A percentile compares a stretch with the other conserved stretches of the same genome.
Conservation (phyloP, 2,329 filamentous ascomycete species). For the Venturia oleaginea region DNA sequence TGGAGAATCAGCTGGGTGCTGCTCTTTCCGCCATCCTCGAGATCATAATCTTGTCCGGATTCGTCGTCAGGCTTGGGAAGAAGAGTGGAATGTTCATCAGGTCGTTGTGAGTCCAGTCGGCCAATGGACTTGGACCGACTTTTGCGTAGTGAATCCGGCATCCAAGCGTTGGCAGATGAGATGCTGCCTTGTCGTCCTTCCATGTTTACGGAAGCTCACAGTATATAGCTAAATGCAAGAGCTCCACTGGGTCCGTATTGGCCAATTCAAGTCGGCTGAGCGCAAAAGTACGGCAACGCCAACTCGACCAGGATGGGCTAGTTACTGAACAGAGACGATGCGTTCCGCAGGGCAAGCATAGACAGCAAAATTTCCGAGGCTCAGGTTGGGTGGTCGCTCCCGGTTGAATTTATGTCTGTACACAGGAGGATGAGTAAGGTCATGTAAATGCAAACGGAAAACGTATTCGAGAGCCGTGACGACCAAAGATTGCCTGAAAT, state of each 20-base stretch:
- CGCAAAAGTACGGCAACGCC: not conserved
- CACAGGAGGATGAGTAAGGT: slow-evolving; percentile 1
- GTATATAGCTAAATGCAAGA: not conserved
- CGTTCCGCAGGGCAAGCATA: not conserved
- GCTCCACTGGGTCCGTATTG: not conserved
- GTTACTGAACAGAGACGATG: not conserved
- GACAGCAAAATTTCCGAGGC: not conserved
- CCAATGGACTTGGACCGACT: slow-evolving; percentile 8
- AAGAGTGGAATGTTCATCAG: slow-evolving; percentile 35
- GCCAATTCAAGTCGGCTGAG: not conserved
- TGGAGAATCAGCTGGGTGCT: slow-evolving; percentile 31
- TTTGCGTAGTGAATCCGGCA: slow-evolving; percentile 19
- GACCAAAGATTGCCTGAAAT: too few relatives aligned
- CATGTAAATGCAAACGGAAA: not conserved
- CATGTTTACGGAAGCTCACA: slow-evolving; percentile 16
- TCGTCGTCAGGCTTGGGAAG: slow-evolving; percentile 33
- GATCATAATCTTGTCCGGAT: slow-evolving; percentile 23
- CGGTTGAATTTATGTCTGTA: not conserved
- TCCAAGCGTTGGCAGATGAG: slow-evolving; percentile 20
- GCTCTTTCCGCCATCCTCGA: slow-evolving; percentile 25
- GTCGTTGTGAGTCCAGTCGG: slow-evolving; percentile 11
- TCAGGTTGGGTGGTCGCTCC: not conserved
- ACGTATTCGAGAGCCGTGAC: too few relatives aligned
- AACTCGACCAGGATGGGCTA: not conserved
- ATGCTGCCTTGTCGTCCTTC: slow-evolving; percentile 20